phyloP scores from a whole-genome alignment of 1,139 yeast species.

The Yamadazyma membranifaciens region DNA sequence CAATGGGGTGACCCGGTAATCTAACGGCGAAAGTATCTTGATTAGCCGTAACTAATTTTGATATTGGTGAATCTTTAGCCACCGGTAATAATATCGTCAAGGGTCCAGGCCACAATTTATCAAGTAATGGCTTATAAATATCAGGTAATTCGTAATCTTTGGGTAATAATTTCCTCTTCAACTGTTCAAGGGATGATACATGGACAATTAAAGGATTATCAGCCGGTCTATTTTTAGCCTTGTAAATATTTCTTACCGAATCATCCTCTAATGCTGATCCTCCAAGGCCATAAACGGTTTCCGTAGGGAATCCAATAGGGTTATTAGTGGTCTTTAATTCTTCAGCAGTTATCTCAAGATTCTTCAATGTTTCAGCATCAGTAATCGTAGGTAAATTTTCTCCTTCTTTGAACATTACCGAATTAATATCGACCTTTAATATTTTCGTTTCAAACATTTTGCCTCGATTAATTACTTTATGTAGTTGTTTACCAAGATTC shows the following conservation, averaged over 20 bases:
- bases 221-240: conserved; percentile 89
- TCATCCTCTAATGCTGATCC: conserved; percentile 78
- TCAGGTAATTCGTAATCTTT: conserved; percentile 56
- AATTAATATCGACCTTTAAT: conserved; percentile 28
- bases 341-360: conserved; percentile 57
- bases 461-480: background rate
- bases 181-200: conserved; percentile 73
- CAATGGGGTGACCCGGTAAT: conserved; percentile 82
- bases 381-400: conserved; percentile 39
- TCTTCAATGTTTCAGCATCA: conserved; percentile 49
- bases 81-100: conserved; percentile 81
- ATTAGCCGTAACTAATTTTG: conserved; percentile 76
- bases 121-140: conserved; percentile 60
- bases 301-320: conserved; percentile 93
- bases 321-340: conserved; percentile 49
- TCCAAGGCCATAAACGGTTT: conserved; percentile 94
- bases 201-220: conserved; percentile 94
- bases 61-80: conserved; percentile 50
- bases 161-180: conserved; percentile 54
- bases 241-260: conserved; percentile 73
- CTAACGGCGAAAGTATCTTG: conserved; percentile 91
- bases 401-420: conserved; percentile 25
- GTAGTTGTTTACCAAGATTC: background rate
- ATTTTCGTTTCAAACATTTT: conserved; percentile 23
- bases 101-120: conserved; percentile 94